Evolutionary conservation across 129 eudicot genomes (phyloP).

Genomic region (Dittrichia graveolens): DNA sequence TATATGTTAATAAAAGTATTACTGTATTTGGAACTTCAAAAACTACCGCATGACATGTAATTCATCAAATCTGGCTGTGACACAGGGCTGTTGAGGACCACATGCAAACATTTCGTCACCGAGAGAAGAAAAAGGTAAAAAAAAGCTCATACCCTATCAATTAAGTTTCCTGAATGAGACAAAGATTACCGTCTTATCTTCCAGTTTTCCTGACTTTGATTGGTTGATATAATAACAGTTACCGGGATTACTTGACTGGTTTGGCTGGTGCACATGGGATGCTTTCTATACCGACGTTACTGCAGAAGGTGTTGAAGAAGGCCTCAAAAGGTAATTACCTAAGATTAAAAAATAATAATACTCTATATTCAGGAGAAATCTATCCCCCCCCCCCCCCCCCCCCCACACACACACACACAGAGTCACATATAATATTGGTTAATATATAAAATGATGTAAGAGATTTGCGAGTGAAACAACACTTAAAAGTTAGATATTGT

Average conservation of each 20-base stretch:
- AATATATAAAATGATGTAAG: no score
- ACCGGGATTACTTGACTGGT: slow-evolving; percentile 77
- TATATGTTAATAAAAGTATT: no score
- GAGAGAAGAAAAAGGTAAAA: slow-evolving; percentile 83
- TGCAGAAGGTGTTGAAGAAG: slow-evolving; percentile 91
- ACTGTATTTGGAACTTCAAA: no score
- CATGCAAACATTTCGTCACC: slow-evolving; percentile 86
- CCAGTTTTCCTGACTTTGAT: background rate
- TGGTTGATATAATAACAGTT: slow-evolving; percentile 46
- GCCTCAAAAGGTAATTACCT: slow-evolving; percentile 63
- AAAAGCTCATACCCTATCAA: background rate
- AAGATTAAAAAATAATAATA: background rate
- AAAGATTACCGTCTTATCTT: background rate
- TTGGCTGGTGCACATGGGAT: slow-evolving; percentile 99
- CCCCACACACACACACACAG: no score
- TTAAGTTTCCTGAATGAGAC: background rate
- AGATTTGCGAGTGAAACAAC: no score
- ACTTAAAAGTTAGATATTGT: no score
- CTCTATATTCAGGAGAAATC: no score
- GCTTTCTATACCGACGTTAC: slow-evolving; percentile 98
- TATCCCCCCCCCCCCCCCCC: no score
- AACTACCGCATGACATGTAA: background rate
- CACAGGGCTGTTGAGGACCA: slow-evolving; percentile 87
- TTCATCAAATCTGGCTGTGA: slow-evolving; percentile 16
- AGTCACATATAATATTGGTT: no score